Evolutionary conservation across 148 eudicot genomes (phyloP).

Genomic region (Beta vulgaris): DNA sequence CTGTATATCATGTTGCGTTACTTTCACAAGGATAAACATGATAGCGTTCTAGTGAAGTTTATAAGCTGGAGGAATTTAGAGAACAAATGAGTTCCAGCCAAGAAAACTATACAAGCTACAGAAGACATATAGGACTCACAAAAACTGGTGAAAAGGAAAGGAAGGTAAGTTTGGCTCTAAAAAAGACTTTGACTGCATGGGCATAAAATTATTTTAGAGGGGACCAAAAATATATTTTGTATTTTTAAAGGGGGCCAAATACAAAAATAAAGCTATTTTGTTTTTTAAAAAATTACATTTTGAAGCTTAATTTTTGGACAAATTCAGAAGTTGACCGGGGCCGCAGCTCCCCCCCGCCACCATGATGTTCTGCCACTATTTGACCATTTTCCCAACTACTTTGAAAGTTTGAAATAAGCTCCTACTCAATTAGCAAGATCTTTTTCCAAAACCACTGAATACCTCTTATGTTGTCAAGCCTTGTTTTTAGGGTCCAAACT

Average conservation of each 20-base stretch:
- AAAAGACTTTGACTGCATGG: background rate
- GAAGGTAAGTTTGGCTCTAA: background rate
- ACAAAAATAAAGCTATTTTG: too few species aligned
- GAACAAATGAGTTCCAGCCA: background rate
- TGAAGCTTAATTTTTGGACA: too few species aligned
- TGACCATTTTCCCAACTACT: background rate
- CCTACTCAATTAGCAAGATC: background rate
- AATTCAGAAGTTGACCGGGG: too few species aligned
- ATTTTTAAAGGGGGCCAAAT: too few species aligned
- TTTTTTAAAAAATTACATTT: too few species aligned
- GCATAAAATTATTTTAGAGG: too few species aligned
- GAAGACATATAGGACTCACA: background rate
- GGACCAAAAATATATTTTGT: too few species aligned
- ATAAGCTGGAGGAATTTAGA: background rate
- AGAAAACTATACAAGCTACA: background rate
- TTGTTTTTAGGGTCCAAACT: background rate
- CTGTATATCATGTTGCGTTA: constrained; percentile 3
- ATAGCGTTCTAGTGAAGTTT: background rate
- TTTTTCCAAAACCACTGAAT: background rate
- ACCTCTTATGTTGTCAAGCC: background rate
- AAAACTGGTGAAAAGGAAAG: background rate
- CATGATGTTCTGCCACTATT: too few species aligned
- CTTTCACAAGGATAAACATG: constrained; percentile 1
- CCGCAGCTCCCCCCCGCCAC: too few species aligned
- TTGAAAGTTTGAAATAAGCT: background rate